Base-by-base conservation (phyloP, 257 asterid genomes). In the Schizonepeta tenuifolia region DNA sequence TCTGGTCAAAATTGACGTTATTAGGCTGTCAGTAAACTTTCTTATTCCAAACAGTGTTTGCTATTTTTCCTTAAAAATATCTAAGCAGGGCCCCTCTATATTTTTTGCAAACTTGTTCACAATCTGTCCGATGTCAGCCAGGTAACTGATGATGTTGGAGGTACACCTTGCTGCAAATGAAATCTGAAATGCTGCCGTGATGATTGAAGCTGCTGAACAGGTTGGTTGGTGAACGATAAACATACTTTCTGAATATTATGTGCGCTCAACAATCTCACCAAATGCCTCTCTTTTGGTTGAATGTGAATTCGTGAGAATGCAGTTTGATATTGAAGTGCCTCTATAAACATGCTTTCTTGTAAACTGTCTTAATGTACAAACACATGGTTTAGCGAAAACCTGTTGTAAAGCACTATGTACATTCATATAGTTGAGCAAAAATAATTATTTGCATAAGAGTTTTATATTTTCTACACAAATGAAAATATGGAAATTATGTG, bases 121-220 rank as follows among this genome's bases (percentile, higher is more conserved):
- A 38, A 8, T 51, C 12, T 53, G 33, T 53, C 33, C 36, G 3
- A 38, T 18, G 7, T 40, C 20, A 64, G 31, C 21, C 55, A 21
- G 55, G 14, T 7, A 33, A 7, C 6, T 17, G 28, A 41, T 64
- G 28, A 41, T 64, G 35, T 17, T 61, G 44, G 28, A 35, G 2
- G 46, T 17, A 21, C 67, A 36, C 67, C 50, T 15, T 13, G 68
- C 33, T n/a, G 51, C 28, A 13, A 53, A 62, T 20, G 51, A 59
- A 31, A 7, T 33, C 44, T 35, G 10, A 5, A 60, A 33, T 35
- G 21, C 46, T 15, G 26, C 26, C 15, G 15, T 17, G 5, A 7
- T 33, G 15, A 18, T 18, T 38, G 4, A n/a, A 40, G 68, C 53
- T 2, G 68, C 24, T 47, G 31, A 17, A 26, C 51, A 36, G 49